Conservation (phyloP, 805 yeast species). For the Hagleromyces aurorensis region DNA sequence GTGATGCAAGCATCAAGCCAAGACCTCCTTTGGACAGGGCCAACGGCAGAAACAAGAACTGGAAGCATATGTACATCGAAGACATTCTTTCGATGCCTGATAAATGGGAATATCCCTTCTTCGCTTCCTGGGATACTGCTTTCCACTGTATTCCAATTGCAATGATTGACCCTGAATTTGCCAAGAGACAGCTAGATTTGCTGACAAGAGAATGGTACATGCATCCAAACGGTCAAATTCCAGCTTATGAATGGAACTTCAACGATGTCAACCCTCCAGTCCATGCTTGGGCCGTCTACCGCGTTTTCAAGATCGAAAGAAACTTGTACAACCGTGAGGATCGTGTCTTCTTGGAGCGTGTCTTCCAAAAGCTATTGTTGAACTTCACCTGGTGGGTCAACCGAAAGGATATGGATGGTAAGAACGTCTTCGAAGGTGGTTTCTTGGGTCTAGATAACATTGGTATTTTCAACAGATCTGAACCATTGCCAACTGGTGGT, state of each 20-base stretch:
- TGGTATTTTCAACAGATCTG: conserved; percentile 87
- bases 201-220: conserved; percentile 92
- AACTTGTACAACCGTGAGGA: conserved; percentile 79
- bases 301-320: conserved; percentile 81
- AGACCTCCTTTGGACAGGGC: conserved; percentile 80
- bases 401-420: conserved; percentile 78
- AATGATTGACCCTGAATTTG: conserved; percentile 88
- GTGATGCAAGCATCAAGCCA: conserved; percentile 69
- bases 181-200: conserved; percentile 79
- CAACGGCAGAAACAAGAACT: conserved; percentile 77
- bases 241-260: conserved; percentile 96
- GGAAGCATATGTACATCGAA: conserved; percentile 84
- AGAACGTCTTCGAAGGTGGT: conserved; percentile 90
- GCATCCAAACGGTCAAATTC: conserved; percentile 97
- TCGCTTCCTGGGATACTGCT: conserved; percentile 96
- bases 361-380: conserved; percentile 79
- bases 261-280: conserved; percentile 96
- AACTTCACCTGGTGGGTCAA: conserved; percentile 98
- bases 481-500: conserved; percentile 90
- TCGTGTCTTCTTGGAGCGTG: conserved; percentile 77
- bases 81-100: conserved; percentile 87
- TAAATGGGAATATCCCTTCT: conserved; percentile 93
- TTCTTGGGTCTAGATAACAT: conserved; percentile 88
- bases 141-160: conserved; percentile 91
- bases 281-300: conserved; percentile 90